Evolutionary conservation across 306 rosid species (phyloP).

Genomic region (Prunus mira): DNA sequence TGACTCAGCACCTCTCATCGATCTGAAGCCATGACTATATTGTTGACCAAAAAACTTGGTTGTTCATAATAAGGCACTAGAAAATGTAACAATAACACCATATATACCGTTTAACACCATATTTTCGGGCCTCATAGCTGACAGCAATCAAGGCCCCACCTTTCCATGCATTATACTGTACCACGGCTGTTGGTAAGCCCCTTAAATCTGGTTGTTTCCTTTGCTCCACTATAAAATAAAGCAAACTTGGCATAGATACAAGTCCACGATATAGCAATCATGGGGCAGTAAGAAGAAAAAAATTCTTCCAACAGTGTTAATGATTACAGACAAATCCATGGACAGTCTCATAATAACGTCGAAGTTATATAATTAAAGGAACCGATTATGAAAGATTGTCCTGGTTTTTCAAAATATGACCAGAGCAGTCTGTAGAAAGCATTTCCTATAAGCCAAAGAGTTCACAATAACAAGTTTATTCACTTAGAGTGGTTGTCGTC

Average conservation of each 20-base stretch:
- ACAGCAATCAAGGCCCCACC: conserved; percentile 96
- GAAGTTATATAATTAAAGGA: background rate
- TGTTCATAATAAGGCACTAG: background rate
- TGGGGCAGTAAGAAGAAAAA: background rate
- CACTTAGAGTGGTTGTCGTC: background rate
- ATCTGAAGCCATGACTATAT: conserved; percentile 40
- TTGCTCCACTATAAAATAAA: conserved; percentile 67
- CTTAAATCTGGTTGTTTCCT: conserved; percentile 75
- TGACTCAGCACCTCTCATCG: conserved; percentile 96
- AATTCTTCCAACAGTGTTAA: background rate
- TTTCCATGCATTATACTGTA: conserved; percentile 86
- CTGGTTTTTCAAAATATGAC: background rate
- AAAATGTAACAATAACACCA: background rate
- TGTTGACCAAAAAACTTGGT: background rate
- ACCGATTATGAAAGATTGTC: background rate
- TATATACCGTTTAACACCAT: conserved; percentile 78
- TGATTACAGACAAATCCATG: background rate
- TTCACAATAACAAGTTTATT: background rate
- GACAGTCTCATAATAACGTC: background rate
- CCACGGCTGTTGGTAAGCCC: conserved; percentile 83
- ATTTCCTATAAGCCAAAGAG: background rate
- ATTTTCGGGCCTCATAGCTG: conserved; percentile 86
- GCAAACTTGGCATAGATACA: background rate
- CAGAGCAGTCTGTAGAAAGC: background rate
- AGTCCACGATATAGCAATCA: background rate